These are phyloP conservation scores for Powellomyces hirtus DNA, from an alignment of 192 early-diverging fungal genomes.

Conservation along the genomic window DNA sequence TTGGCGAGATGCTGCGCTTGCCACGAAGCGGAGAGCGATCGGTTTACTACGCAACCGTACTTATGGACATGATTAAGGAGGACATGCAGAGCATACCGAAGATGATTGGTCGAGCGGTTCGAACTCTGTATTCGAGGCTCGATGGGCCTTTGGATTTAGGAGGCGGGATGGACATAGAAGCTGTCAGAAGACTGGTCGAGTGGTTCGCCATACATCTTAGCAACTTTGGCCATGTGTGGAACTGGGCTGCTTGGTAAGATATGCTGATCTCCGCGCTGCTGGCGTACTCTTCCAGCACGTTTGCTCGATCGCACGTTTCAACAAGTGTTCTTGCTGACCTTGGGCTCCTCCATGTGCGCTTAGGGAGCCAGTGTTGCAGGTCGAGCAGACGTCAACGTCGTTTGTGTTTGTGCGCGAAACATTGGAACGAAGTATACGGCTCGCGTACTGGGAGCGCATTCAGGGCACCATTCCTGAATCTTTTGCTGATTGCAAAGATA, in stretches of 20 bases:
- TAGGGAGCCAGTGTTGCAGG: conserved; percentile 54
- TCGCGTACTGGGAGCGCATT: conserved; percentile 89
- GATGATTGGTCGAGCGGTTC: conserved; percentile 64
- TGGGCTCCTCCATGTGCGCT: too few species aligned
- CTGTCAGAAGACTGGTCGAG: conserved; percentile 74
- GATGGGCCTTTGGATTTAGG: conserved; percentile 26
- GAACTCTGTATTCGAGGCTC: conserved; percentile 63
- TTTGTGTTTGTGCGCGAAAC: conserved; percentile 83
- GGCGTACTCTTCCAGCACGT: too few species aligned
- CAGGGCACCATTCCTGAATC: conserved; percentile 71
- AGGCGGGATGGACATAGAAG: conserved; percentile 79
- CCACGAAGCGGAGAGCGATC: conserved; percentile 44
- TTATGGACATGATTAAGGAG: conserved; percentile 71
- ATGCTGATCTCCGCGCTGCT: too few species aligned
- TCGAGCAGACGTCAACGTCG: conserved; percentile 54
- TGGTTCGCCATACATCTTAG: conserved; percentile 92
- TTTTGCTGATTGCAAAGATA: conserved; percentile 42
- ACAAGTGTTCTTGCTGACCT: not conserved
- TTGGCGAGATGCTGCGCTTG: conserved; percentile 56
- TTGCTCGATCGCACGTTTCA: not conserved
- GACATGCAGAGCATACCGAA: conserved; percentile 56
- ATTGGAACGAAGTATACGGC: conserved; percentile 78
- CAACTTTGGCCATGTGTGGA: conserved; percentile 90
- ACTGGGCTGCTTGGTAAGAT: conserved; percentile 77
- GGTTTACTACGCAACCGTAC: conserved; percentile 70